These are phyloP conservation scores for Fragilaria crotonensis DNA, from an alignment of 108 stramenopile genomes.

Conservation along the genomic window DNA sequence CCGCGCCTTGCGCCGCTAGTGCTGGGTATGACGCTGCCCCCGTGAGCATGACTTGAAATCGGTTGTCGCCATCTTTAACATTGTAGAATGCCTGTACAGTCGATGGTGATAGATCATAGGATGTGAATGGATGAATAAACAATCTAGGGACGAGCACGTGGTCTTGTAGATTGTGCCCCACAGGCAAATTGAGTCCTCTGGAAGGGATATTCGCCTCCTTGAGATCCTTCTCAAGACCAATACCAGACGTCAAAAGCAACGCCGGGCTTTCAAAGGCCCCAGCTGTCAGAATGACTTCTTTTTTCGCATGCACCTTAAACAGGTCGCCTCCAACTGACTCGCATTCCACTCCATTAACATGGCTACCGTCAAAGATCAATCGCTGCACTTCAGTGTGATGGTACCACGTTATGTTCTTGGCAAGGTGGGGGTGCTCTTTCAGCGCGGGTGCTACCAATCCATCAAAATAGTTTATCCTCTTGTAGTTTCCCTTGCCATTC, in stretches of 20 bases:
- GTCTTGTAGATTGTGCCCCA: slow-evolving; percentile 42
- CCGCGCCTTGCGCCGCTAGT: slow-evolving; percentile 11
- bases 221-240: slow-evolving; percentile 38
- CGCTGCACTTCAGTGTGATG: slow-evolving; percentile 44
- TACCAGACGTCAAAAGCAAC: slow-evolving; percentile 49
- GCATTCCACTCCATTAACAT: slow-evolving; percentile 24
- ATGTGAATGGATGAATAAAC: slow-evolving; percentile 14
- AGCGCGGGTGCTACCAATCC: slow-evolving; percentile 50
- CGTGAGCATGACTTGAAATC: slow-evolving; percentile 20
- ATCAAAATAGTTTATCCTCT: slow-evolving; percentile 56
- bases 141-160: slow-evolving; percentile 52
- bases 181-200: slow-evolving; percentile 13
- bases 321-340: slow-evolving; percentile 11
- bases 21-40: slow-evolving; percentile 8
- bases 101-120: not conserved
- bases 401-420: slow-evolving; percentile 26
- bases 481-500: not conserved
- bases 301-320: slow-evolving; percentile 12
- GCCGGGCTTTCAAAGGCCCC: slow-evolving; percentile 70
- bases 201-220: slow-evolving; percentile 24
- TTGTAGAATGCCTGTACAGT: slow-evolving; percentile 8
- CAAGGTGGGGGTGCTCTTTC: slow-evolving; percentile 26
- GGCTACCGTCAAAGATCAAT: slow-evolving; percentile 21
- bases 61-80: slow-evolving; percentile 1
- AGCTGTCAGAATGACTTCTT: slow-evolving; percentile 46